These are phyloP conservation scores for Linderina pennispora DNA, from an alignment of 192 early-diverging fungal genomes.

Conservation along the genomic window DNA sequence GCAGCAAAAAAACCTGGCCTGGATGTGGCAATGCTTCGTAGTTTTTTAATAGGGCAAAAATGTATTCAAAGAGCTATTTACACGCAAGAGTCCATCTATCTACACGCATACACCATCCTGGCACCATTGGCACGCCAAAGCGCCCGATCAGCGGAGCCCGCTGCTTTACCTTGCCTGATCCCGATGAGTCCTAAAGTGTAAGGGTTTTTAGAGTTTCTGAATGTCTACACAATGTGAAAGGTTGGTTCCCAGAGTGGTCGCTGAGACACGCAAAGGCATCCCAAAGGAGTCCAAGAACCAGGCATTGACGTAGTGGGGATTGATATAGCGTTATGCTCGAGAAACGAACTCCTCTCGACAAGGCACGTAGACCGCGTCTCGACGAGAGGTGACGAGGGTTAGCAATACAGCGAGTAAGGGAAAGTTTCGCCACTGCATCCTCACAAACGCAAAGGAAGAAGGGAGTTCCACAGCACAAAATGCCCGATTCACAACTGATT, in stretches of 20 bases:
- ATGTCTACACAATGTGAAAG: slow-evolving; percentile 31
- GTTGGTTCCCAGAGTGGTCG: slow-evolving; percentile 34
- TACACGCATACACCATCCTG: too few relatives aligned
- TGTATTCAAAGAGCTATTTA: too few relatives aligned
- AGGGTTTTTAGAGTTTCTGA: too few relatives aligned
- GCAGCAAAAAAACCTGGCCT: too few relatives aligned
- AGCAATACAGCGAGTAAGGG: slow-evolving; percentile 4
- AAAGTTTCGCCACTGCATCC: slow-evolving; percentile 14
- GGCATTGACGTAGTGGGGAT: slow-evolving; percentile 26
- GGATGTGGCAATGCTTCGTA: too few relatives aligned
- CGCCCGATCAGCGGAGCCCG: too few relatives aligned
- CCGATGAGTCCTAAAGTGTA: too few relatives aligned
- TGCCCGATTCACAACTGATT: too few relatives aligned
- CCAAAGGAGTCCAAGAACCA: slow-evolving; percentile 29
- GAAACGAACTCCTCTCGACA: slow-evolving; percentile 3
- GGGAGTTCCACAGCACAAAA: not conserved
- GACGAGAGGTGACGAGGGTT: slow-evolving; percentile 1
- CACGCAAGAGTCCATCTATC: too few relatives aligned
- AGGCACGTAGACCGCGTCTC: not conserved
- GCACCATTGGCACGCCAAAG: too few relatives aligned
- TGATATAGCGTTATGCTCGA: slow-evolving; percentile 22
- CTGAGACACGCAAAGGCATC: not conserved
- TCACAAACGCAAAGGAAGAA: slow-evolving; percentile 6
- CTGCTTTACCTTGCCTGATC: too few relatives aligned
- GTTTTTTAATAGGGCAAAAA: too few relatives aligned